Base-by-base conservation (phyloP, 768 basidiomycete genomes). In the Megacollybia marginata region DNA sequence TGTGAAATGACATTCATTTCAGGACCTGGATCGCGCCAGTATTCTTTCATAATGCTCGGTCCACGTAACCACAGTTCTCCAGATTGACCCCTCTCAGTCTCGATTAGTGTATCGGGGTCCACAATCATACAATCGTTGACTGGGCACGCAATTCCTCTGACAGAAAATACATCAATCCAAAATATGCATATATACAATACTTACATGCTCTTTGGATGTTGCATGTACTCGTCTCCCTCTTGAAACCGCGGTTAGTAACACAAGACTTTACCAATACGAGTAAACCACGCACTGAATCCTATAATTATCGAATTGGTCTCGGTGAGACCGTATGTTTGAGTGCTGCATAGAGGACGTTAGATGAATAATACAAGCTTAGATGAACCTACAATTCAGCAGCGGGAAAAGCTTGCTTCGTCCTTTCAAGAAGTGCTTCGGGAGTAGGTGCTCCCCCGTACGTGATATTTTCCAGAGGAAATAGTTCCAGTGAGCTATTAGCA, bases 11-110 rank as follows among this genome's bases (percentile, higher is more conserved):
- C 13, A 13, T 18, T 18, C 18, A 18, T 5, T 40, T 2, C 23
- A 28, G 6, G 23, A 28, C 23, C 23, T 28, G 23, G 23, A 28
- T 28, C 80, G 48, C 72, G 65, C 78, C 78, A 82, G 58, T 83
- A 83, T n/a, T 70, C 68, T 59, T 76, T 74, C 79, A 82, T 82
- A 48, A 82, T 67, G 59, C 81, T 79, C 9, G 79, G 77, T 12
- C 82, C 80, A 18, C 78, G 76, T 54, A 78, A 34, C 75, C 75
- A 78, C 40, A 78, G 70, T 65, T 78, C 76, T 44, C 76, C 76
- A 31, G 73, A 64, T 38, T 57, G 54, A 31, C 68, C 66, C 12
- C 66, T 54, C 48, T 69, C 62, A 19, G 72, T 57, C 33, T 57
- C 61, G 48, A 54, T 59, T 19, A 63, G 66, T 42, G 75, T 62